A percentile compares a stretch with the other conserved stretches of the same genome.
Conservation (phyloP, 768 basidiomycete genomes). For the Leucogyrophana mollusca region DNA sequence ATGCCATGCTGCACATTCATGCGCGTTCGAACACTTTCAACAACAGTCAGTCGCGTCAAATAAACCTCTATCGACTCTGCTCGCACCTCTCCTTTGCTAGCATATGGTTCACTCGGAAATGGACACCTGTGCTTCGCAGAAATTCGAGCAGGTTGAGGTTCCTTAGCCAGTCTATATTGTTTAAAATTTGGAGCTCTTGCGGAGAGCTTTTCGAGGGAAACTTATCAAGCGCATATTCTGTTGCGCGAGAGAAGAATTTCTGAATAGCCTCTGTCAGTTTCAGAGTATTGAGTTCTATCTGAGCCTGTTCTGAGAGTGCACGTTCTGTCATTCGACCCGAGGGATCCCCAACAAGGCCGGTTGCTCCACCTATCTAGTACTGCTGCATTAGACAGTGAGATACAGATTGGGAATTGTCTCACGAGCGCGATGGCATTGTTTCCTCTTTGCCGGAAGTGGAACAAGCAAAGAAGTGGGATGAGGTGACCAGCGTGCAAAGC, state of each 20-base stretch:
- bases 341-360: conserved; percentile 95
- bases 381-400: conserved; percentile 1
- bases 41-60: conserved; percentile 8
- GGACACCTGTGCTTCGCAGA: conserved; percentile 74
- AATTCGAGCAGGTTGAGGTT: conserved; percentile 79
- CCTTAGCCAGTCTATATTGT: conserved; percentile 80
- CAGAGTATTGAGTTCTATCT: conserved; percentile 64
- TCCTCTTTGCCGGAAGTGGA: conserved; percentile 88
- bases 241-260: conserved; percentile 70
- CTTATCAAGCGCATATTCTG: conserved; percentile 52
- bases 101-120: conserved; percentile 87
- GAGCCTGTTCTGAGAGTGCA: conserved; percentile 55
- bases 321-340: conserved; percentile 87
- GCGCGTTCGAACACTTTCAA: conserved; percentile 73
- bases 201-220: conserved; percentile 11
- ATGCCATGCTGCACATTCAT: conserved; percentile 80
- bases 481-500: conserved; percentile 95
- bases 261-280: conserved; percentile 63
- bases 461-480: conserved; percentile 78
- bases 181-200: conserved; percentile 42
- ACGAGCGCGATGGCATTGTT: conserved; percentile 85
- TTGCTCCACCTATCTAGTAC: conserved; percentile 88
- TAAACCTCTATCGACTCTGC: background rate
- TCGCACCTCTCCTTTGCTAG: conserved; percentile 83
- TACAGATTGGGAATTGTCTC: conserved; percentile 28